Evolutionary conservation across 169 alveolate species (phyloP).

Genomic region (Theileria annulata): DNA sequence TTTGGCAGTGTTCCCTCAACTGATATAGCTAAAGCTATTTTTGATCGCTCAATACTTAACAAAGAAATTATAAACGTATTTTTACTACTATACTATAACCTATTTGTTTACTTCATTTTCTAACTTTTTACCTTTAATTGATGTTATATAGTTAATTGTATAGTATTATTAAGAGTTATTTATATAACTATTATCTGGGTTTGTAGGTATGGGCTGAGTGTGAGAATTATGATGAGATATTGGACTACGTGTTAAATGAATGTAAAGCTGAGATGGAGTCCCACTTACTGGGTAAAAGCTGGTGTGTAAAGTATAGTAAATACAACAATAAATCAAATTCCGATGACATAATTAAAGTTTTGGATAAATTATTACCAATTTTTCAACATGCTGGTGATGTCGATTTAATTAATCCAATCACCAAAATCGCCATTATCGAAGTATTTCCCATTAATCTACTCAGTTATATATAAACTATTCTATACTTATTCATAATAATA

Average conservation of each 20-base stretch:
- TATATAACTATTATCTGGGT: neutral
- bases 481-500: neutral
- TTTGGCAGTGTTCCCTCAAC: slow-evolving; percentile 36
- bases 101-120: no score
- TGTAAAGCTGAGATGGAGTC: slow-evolving; percentile 1
- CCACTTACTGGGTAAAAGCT: slow-evolving; percentile 21
- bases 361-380: slow-evolving; percentile 34
- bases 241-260: slow-evolving; percentile 7
- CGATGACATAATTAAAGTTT: slow-evolving; percentile 12
- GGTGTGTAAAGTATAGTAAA: slow-evolving; percentile 48
- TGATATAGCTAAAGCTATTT: slow-evolving; percentile 34
- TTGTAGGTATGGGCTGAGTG: slow-evolving; percentile 60
- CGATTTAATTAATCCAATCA: slow-evolving; percentile 50
- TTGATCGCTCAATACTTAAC: slow-evolving; percentile 27
- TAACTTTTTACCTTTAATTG: no score
- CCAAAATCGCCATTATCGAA: slow-evolving; percentile 53
- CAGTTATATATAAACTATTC: neutral
- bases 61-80: slow-evolving; percentile 38
- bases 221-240: slow-evolving; percentile 27
- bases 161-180: no score
- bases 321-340: slow-evolving; percentile 31
- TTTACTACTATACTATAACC: neutral
- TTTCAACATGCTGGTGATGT: slow-evolving; percentile 55
- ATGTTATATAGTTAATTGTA: neutral
- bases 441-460: neutral